Percentiles rank a stretch among this genome's conserved stretches.
phyloP scores from a whole-genome alignment of 2,329 filamentous ascomycete species.

The Fusarium veterinarium region DNA sequence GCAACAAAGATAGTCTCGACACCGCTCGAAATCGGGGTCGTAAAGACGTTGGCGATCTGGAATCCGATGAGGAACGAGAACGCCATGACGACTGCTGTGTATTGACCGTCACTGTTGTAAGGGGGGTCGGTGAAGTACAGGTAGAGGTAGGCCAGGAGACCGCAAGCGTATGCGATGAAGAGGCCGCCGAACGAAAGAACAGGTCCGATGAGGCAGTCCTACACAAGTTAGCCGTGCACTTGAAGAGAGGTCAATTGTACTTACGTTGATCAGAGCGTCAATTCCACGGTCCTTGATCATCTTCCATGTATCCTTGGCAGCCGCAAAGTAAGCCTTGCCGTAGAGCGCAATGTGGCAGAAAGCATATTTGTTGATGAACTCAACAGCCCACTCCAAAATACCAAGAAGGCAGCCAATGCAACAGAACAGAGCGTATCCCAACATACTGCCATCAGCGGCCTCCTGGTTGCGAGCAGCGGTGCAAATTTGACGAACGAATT shows the following conservation, averaged over 20 bases:
- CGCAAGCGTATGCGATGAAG: slow-evolving; percentile 86
- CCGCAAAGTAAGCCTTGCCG: slow-evolving; percentile 86
- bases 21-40: slow-evolving; percentile 88
- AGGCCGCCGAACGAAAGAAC: slow-evolving; percentile 81
- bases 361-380: slow-evolving; percentile 92
- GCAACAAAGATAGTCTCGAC: slow-evolving; percentile 93
- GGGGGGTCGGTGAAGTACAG: slow-evolving; percentile 81
- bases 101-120: slow-evolving; percentile 77
- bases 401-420: slow-evolving; percentile 80
- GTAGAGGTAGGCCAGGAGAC: slow-evolving; percentile 88
- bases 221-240: slow-evolving; percentile 21
- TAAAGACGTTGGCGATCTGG: slow-evolving; percentile 90
- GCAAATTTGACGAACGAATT: slow-evolving; percentile 83
- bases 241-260: neutral
- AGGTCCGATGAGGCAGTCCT: slow-evolving; percentile 82
- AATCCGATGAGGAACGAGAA: slow-evolving; percentile 91
- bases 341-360: slow-evolving; percentile 95
- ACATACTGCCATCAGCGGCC: slow-evolving; percentile 74
- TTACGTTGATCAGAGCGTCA: slow-evolving; percentile 83
- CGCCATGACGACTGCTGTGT: slow-evolving; percentile 82
- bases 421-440: slow-evolving; percentile 76
- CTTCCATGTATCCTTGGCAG: slow-evolving; percentile 89
- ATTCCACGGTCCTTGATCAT: slow-evolving; percentile 95
- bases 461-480: slow-evolving; percentile 76
- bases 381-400: slow-evolving; percentile 84